Evolutionary conservation across 192 early-diverging fungal genomes (phyloP), one percentile per base, ranked within the genome.

Genomic region (Umbelopsis sp.): DNA sequence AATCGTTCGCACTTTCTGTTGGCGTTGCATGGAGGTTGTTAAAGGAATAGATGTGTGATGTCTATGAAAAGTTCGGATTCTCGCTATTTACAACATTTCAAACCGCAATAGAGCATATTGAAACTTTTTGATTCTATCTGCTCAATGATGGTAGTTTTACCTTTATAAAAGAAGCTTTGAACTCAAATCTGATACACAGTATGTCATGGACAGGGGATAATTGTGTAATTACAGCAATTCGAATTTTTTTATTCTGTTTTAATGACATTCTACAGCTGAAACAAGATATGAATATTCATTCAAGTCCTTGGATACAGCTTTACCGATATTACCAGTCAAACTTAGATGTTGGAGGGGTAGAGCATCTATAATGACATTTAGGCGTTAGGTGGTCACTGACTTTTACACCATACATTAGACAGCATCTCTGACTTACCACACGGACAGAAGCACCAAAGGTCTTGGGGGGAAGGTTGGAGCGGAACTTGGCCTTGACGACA

Each of bases 401-500:
- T 36, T 38, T 70, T 53, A 21, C 31, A 11, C 69, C 20, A 2
- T 12, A 25, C 74, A 56, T 8, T 43, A 20, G 11, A 59, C 53
- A 21, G 96, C 24, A 34, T 41, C 20, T 6, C 53, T 38, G 21
- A 89, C 93, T 84, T 89, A 96, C 93, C 72, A 99, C 90, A 69
- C 98, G 92, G 83, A 96, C 89, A 71, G 84, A 82, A 70, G 95
- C 90, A 85, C 97, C 97, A 85, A 98, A 96, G 71, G 89, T 86
- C 86, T 91, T 91, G 77, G 97, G 91, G 71, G 97, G 97, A 74
- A 99, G 90, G 92, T 98, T 98, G 84, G 88, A 89, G 86, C 91
- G 88, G 92, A 99, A 99, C 84, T 92, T 94, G 66, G 97, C 98
- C 82, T 95, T 91, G 77, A 98, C 98, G 66, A 94, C 94, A 72